phyloP scores from a whole-genome alignment of 1,284 basidiomycete genomes.

The Trichosporon coremiiforme region DNA sequence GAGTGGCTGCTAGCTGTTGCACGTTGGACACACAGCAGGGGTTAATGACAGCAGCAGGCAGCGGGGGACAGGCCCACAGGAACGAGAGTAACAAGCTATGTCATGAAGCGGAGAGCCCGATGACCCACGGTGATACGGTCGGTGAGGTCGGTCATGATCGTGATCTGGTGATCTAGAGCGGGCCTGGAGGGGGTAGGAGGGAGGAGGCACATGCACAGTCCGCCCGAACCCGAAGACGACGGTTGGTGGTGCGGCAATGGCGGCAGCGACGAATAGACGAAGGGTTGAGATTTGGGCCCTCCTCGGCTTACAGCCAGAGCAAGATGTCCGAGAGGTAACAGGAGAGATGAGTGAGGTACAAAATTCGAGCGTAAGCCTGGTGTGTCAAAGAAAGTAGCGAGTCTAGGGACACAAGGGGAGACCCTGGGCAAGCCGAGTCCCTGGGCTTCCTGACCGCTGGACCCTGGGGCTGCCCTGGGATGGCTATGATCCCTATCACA shows the following conservation, averaged over 20 bases:
- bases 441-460: not conserved
- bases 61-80: not conserved
- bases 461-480: not conserved
- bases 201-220: constrained; percentile 1
- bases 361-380: constrained; percentile 6
- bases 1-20: not conserved
- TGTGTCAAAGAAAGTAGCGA: not conserved
- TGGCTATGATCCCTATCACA: constrained; percentile 14
- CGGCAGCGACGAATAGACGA: not conserved
- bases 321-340: not conserved
- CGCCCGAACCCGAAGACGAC: not conserved
- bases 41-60: not conserved
- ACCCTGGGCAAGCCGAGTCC: constrained; percentile 12
- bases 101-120: not conserved
- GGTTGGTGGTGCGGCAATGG: not conserved
- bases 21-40: not conserved
- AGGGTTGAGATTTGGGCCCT: not conserved
- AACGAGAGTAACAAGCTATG: not conserved
- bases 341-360: not conserved
- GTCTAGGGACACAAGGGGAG: not conserved
- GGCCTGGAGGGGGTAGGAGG: not conserved
- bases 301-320: not conserved
- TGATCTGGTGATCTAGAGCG: not conserved
- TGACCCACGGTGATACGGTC: not conserved
- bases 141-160: not conserved